These are phyloP conservation scores for Diplodia scrobiculata DNA, from an alignment of 2,329 filamentous ascomycete species.

Conservation along the genomic window DNA sequence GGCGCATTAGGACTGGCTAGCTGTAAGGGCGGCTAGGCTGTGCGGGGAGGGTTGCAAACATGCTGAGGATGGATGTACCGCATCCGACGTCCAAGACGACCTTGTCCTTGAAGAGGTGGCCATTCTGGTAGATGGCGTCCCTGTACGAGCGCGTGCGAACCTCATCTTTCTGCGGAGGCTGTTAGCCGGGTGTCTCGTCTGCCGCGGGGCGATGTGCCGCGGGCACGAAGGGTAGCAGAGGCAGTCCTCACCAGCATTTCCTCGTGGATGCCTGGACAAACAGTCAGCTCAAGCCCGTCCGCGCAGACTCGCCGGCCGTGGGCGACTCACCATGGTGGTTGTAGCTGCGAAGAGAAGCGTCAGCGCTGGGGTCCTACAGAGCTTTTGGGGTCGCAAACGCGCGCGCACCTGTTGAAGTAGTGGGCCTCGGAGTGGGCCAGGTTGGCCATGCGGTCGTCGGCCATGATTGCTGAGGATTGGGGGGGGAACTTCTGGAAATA, in stretches of 20 bases:
- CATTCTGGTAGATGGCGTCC: constrained; percentile 96
- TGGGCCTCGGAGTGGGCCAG: constrained; percentile 96
- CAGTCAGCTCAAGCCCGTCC: constrained; percentile 5
- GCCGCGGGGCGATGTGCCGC: constrained; percentile 10
- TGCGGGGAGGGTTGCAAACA: constrained; percentile 62
- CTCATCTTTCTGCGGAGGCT: constrained; percentile 79
- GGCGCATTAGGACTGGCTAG: constrained; percentile 31
- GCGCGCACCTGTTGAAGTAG: constrained; percentile 90
- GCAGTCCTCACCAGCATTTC: constrained; percentile 83
- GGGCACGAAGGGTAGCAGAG: constrained; percentile 31
- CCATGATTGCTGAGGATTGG: constrained; percentile 10
- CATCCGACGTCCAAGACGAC: constrained; percentile 96
- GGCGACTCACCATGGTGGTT: constrained; percentile 87
- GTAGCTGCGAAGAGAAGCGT: constrained; percentile 64
- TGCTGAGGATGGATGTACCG: constrained; percentile 96
- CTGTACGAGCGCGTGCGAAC: constrained; percentile 96
- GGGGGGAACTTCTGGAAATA: background rate
- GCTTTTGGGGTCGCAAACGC: constrained; percentile 22
- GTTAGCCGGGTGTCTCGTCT: constrained; percentile 15
- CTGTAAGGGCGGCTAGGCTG: constrained; percentile 19
- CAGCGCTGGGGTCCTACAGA: constrained; percentile 41
- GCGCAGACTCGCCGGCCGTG: background rate
- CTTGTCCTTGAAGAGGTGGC: constrained; percentile 89
- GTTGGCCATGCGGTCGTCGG: constrained; percentile 55
- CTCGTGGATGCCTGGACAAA: constrained; percentile 78